Base-by-base conservation (phyloP, 257 asterid species). In the Plantago major region DNA sequence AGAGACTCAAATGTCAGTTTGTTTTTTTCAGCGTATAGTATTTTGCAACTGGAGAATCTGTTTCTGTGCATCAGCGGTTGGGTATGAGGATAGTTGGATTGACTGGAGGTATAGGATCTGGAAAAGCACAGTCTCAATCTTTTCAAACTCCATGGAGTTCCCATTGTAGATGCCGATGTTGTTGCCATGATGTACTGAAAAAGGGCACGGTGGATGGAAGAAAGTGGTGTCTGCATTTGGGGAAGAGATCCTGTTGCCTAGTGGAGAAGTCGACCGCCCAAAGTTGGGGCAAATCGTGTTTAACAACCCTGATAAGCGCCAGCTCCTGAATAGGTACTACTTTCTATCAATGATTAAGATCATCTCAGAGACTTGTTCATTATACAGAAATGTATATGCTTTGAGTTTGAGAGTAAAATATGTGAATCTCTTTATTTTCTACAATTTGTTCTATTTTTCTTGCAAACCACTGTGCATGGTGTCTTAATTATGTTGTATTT, bases 181-280 rank as follows among this genome's bases (percentile, higher is more conserved):
- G n/a, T n/a, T n/a, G n/a, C n/a, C n/a, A n/a, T n/a, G n/a, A n/a
- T 58, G 64, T 77, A 49, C 70, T 93, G 82, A 89, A 75, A 73
- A 79, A 87, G 67, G 99, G 91, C 52, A 82, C 84, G 88, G 92
- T 66, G 99, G 99, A 3, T 89, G 97, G 94, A 93, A 76, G 66
- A 85, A 83, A 73, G 95, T 79, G 26, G 95, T 87, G 71, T 87
- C 80, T 7, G 82, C 96, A 28, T 89, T 93, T 58, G 94, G 97
- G 33, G 81, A 76, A 37, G 96, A 85, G 22, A 85, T 89, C 60
- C 79, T 93, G 75, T 77, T 73, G 54, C 77, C 79, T 37, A 63
- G 74, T 49, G 96, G 96, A 59, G 97, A 85, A 75, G 88, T 93
- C 48, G 95, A 93, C 81, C 89, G 97, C 2, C 83, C 82, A 13